These are phyloP conservation scores for Populus nigra DNA, from an alignment of 345 rosid species.

Conservation along the genomic window DNA sequence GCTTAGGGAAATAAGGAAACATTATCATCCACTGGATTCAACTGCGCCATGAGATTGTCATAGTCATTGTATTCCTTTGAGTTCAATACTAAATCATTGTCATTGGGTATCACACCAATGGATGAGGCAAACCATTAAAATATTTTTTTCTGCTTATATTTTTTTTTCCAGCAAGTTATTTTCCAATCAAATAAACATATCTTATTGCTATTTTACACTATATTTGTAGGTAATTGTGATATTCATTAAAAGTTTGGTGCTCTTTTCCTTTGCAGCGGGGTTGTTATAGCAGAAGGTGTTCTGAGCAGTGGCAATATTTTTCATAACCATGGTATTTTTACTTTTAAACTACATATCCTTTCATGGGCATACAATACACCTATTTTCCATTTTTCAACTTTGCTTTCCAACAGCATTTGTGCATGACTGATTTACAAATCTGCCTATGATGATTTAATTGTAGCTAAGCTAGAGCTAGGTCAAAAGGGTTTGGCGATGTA, in stretches of 20 bases:
- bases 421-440: not conserved
- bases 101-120: not conserved
- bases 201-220: not conserved
- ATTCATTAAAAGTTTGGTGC: not conserved
- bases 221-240: not conserved
- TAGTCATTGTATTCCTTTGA: not conserved
- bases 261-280: constrained; percentile 69
- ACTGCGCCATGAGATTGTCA: not conserved
- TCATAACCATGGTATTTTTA: constrained; percentile 25
- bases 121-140: not conserved
- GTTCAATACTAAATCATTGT: not conserved
- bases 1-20: not conserved
- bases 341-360: not conserved
- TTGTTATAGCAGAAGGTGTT: constrained; percentile 89
- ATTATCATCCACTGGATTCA: not conserved
- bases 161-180: not conserved
- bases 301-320: constrained; percentile 50
- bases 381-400: too few species aligned
- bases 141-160: not conserved
- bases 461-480: not conserved
- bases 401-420: not conserved
- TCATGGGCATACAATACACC: not conserved
- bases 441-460: not conserved
- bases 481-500: not conserved
- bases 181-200: not conserved